Evolutionary conservation across 495 filamentous ascomycete species (phyloP), one percentile per base, ranked within the genome.

Genomic region (Lepraria neglecta): DNA sequence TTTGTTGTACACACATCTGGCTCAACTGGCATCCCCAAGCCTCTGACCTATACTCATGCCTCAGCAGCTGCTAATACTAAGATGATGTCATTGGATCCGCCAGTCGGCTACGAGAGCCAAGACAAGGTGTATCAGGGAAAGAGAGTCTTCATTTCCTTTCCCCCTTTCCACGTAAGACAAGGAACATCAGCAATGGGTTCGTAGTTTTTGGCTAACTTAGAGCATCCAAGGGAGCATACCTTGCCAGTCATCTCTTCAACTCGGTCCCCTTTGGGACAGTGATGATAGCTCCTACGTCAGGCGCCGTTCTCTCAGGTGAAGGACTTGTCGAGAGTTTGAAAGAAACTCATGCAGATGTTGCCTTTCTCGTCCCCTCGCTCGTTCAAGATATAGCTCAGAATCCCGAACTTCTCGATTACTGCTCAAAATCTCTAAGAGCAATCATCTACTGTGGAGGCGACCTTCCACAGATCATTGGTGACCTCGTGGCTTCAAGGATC

Each of bases 1-100:
- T 31, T 61, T 7, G 51, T 43, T 10, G 17, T 31, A 11, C 31
- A 47, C 47, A 84, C 83, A 4, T 84, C 81, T 31, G 82, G 84
- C 24, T 82, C 81, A 38, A 84, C 83, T 12, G 82, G 72, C 72
- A 65, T 75, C 59, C 74, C 83, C 0, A 85, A 84, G 67, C 81
- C 80, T 0, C 72, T 85, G 5, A 60, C 74, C 11, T 69, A 73
- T 24, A 76, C 70, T 1, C 73, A 82, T 12, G 79, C 21, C 4
- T 27, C 21, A 2, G 62, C 63, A 2, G 47, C 42, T n/a, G 61
- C 30, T n/a, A 55, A 67, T 50, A 68, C 66, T 42, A 33, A 60
- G 6, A 65, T 67, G 62, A 42, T 46, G 4, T 31, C 14, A 6
- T 43, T 70, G 3, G 58, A 66, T 5, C 55, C 65, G 12, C 70